Evolutionary conservation across 306 rosid genomes (phyloP).

Genomic region (Trifolium dubium): DNA sequence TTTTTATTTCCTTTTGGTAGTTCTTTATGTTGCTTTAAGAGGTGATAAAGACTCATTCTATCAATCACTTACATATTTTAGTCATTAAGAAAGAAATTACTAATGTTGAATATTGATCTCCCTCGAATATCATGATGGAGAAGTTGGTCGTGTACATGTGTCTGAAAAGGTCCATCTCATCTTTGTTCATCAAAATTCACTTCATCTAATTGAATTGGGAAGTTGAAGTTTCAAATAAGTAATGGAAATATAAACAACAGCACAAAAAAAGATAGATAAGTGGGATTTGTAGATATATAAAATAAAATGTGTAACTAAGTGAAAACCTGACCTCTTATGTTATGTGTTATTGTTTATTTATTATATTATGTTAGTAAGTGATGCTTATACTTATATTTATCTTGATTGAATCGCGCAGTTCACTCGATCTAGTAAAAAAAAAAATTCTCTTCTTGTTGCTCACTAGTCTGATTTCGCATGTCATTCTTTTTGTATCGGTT

Average conservation of each 20-base stretch:
- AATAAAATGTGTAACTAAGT: not conserved
- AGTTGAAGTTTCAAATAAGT: constrained; percentile 33
- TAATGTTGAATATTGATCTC: constrained; percentile 19
- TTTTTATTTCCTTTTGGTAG: not conserved
- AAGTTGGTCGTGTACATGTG: constrained; percentile 28
- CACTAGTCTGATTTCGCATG: not conserved
- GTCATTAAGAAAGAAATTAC: constrained; percentile 19
- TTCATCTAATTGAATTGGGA: constrained; percentile 30
- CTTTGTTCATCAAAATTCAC: constrained; percentile 21
- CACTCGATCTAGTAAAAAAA: not conserved
- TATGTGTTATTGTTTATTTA: too few relatives aligned
- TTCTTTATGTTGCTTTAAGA: constrained; percentile 7
- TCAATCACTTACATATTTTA: not conserved
- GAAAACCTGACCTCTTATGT: too few relatives aligned
- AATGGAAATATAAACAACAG: not conserved
- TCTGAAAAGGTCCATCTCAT: constrained; percentile 29
- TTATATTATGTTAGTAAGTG: too few relatives aligned
- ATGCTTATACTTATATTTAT: too few relatives aligned
- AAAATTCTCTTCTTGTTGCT: not conserved
- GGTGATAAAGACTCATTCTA: constrained; percentile 1
- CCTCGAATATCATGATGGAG: constrained; percentile 16
- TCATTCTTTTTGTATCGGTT: constrained; percentile 16
- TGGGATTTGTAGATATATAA: constrained; percentile 11
- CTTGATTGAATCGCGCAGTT: not conserved
- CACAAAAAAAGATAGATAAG: not conserved